These are phyloP conservation scores for Alternaria ethzedia DNA, from an alignment of 2,329 filamentous ascomycete genomes.

Conservation along the genomic window DNA sequence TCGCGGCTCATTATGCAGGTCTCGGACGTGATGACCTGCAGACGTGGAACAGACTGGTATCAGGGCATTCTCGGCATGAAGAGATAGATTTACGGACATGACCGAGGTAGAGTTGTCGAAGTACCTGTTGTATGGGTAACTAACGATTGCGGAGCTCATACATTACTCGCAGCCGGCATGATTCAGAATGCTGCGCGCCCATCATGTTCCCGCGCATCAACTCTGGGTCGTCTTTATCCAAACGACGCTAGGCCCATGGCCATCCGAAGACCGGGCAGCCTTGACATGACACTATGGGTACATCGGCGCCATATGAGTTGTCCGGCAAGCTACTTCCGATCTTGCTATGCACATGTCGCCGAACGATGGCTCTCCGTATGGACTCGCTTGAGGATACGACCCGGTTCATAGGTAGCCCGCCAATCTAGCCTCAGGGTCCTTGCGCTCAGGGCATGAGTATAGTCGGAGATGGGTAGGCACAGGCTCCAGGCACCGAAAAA, in stretches of 20 bases:
- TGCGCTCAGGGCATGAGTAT: background rate
- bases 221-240: background rate
- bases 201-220: background rate
- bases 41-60: background rate
- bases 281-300: background rate
- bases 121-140: background rate
- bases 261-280: background rate
- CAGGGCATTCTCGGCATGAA: background rate
- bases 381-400: background rate
- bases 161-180: background rate
- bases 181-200: background rate
- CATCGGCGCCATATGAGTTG: background rate
- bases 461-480: background rate
- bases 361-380: background rate
- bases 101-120: background rate
- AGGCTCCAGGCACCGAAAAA: background rate
- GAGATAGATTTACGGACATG: background rate
- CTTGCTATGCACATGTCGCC: background rate
- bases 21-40: background rate
- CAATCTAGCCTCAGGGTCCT: background rate
- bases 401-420: background rate
- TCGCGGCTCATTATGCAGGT: background rate
- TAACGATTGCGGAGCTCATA: background rate
- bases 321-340: background rate
- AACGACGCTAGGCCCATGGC: background rate